Base-by-base conservation (phyloP, 768 basidiomycete genomes). In the Pisolithus microcarpus region DNA sequence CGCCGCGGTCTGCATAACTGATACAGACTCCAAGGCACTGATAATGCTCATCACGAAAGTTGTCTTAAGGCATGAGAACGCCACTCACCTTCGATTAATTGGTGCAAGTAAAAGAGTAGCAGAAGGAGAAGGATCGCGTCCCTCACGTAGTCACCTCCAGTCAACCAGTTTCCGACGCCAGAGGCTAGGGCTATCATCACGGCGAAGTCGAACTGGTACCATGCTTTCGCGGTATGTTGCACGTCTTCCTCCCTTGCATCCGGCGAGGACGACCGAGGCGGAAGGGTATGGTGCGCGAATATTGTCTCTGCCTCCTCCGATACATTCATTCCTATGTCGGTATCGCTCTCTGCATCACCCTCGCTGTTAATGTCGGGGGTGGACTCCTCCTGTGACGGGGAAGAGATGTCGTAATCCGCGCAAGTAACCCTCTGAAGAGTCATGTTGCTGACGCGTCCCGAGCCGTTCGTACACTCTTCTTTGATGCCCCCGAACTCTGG, bases 21-120 rank as follows among this genome's bases (percentile, higher is more conserved):
- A 59, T 87, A 87, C 7, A 87, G 70, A 16, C 67, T 62, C 85
- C 85, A 87, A 13, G 85, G 85, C 31, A 83, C 85, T 87, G 54
- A 0, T 6, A 1, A 37, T 16, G 38, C 8, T 23, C 18, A 18
- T 46, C 10, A 8, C 16, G 6, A 31, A 46, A 8, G 31, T 36
- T n/a, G 5, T 21, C 15, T 31, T 13, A 15, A 36, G n/a, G 21
- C 10, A 9, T 13, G 37, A 42, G 43, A 49, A 16, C 11, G 40
- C 3, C 15, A 34, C 23, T n/a, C 51, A 87, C 88, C 74, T 76
- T 90, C 85, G 49, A 90, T 82, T 43, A 91, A 77, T 64, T 91
- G 87, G 59, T 89, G 87, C 38, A 91, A 70, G 56, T 91, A 91
- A 61, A 82, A 84, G 18, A 89, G 75, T 37, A 90, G 71, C n/a